These are phyloP conservation scores for Triticum dicoccoides DNA, from an alignment of 176 grass and related monocot species.

Conservation along the genomic window DNA sequence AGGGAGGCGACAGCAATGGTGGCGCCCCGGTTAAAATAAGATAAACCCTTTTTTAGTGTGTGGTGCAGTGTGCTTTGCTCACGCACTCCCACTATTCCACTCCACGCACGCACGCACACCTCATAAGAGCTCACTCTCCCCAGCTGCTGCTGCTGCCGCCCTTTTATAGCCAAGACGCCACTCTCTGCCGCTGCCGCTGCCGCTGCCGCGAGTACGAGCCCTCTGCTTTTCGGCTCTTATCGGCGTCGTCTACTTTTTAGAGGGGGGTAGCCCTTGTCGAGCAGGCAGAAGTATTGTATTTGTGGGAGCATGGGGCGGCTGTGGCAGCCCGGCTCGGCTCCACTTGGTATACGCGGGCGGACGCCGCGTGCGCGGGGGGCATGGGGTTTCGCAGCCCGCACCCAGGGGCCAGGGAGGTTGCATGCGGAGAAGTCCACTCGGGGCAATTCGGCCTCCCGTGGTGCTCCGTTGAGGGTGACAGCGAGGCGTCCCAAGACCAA, in stretches of 20 bases:
- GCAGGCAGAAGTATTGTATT: not conserved
- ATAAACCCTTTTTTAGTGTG: conserved; percentile 14
- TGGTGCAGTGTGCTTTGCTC: conserved; percentile 33
- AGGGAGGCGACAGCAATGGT: conserved; percentile 29
- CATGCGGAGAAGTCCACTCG: not conserved
- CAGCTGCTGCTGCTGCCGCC: not conserved
- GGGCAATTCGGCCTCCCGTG: too few species aligned
- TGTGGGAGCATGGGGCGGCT: not conserved
- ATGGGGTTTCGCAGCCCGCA: not conserved
- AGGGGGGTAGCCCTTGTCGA: not conserved
- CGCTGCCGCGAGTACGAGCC: not conserved
- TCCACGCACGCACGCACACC: conserved; percentile 18
- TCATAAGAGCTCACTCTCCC: not conserved
- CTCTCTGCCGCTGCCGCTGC: not conserved
- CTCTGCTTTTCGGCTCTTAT: not conserved
- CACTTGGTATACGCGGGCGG: not conserved
- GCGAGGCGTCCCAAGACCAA: too few species aligned
- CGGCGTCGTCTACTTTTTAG: not conserved
- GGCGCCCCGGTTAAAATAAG: conserved; percentile 44
- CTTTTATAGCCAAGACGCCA: not conserved
- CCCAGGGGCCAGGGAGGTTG: not conserved
- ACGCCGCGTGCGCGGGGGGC: not conserved
- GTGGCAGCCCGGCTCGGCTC: not conserved
- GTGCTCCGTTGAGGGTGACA: too few species aligned
- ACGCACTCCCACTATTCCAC: not conserved